phyloP scores from a whole-genome alignment of 2,329 filamentous ascomycete species.

The Claviceps quebecensis region DNA sequence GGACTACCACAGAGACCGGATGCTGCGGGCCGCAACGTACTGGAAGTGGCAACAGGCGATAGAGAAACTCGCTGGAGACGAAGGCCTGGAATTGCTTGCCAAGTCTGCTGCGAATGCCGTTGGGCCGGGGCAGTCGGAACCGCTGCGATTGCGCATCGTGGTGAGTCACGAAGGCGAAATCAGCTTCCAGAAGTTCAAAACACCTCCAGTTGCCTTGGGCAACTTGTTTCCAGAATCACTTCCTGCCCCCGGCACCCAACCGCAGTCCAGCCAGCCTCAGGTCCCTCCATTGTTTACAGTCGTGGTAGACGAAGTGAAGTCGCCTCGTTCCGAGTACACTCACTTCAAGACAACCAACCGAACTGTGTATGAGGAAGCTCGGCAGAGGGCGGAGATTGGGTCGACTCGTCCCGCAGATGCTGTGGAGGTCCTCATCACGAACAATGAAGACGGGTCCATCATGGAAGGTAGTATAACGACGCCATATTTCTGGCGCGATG shows the following conservation, averaged over 20 bases:
- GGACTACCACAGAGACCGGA: constrained; percentile 61
- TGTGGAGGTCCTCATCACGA: constrained; percentile 65
- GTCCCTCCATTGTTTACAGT: constrained; percentile 26
- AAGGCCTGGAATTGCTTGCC: constrained; percentile 29
- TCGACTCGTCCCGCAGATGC: constrained; percentile 34
- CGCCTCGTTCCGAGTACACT: constrained; percentile 48
- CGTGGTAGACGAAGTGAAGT: constrained; percentile 28
- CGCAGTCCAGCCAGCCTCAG: constrained; percentile 11
- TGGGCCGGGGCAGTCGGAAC: constrained; percentile 16
- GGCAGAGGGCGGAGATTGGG: constrained; percentile 43
- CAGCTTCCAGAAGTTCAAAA: constrained; percentile 24
- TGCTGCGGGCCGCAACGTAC: constrained; percentile 48
- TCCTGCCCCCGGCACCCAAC: constrained; percentile 25
- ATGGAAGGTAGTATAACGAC: constrained; percentile 82
- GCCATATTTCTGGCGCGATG: constrained; percentile 62
- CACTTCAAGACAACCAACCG: constrained; percentile 75
- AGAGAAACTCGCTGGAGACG: constrained; percentile 27
- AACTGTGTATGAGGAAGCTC: constrained; percentile 55
- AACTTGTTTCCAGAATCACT: constrained; percentile 46
- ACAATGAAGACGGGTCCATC: constrained; percentile 42
- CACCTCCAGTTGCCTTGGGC: constrained; percentile 25
- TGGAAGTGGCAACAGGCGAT: constrained; percentile 40
- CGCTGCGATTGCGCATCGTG: constrained; percentile 40
- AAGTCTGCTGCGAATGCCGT: constrained; percentile 22
- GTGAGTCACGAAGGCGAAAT: constrained; percentile 36